Percentiles rank a stretch among this genome's conserved stretches.
These are phyloP conservation scores for Diaporthe sp. DNA, from an alignment of 2,329 filamentous ascomycete genomes.

Conservation along the genomic window DNA sequence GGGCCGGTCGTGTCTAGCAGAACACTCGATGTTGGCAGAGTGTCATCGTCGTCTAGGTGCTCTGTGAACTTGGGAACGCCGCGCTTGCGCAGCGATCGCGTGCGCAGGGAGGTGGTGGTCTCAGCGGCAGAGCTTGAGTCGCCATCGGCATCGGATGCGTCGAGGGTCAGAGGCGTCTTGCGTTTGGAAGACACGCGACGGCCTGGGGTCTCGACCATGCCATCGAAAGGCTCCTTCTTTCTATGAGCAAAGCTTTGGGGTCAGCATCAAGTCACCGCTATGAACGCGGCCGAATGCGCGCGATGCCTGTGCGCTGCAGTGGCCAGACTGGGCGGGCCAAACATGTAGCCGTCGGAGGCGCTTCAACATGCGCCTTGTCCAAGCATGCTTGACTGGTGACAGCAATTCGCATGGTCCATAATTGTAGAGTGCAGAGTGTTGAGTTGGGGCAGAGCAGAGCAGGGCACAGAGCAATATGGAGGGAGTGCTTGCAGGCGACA, in stretches of 20 bases:
- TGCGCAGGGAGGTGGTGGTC: slow-evolving; percentile 48
- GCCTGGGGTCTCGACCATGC: slow-evolving; percentile 71
- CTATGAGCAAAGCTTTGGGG: slow-evolving; percentile 49
- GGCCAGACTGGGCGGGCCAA: no score
- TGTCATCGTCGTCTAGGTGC: slow-evolving; percentile 61
- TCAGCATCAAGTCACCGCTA: not conserved
- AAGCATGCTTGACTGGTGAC: not conserved
- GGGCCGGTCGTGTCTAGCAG: slow-evolving; percentile 44
- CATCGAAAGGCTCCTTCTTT: slow-evolving; percentile 73
- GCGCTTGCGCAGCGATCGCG: slow-evolving; percentile 58
- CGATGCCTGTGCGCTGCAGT: not conserved
- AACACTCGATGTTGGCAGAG: slow-evolving; percentile 44
- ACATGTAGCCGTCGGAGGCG: not conserved
- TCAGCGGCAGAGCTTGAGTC: slow-evolving; percentile 65
- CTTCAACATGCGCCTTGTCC: not conserved
- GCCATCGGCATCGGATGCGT: slow-evolving; percentile 62
- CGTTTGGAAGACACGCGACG: slow-evolving; percentile 61
- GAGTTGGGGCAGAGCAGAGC: not conserved
- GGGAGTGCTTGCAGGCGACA: not conserved
- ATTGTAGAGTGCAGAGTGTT: not conserved
- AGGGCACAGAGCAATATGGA: not conserved
- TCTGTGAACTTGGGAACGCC: slow-evolving; percentile 64
- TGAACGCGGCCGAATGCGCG: not conserved
- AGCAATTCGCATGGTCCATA: not conserved
- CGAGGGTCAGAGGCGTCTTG: slow-evolving; percentile 62